Evolutionary conservation across 257 asterid genomes (phyloP).

Genomic region (Primulina eburnea): DNA sequence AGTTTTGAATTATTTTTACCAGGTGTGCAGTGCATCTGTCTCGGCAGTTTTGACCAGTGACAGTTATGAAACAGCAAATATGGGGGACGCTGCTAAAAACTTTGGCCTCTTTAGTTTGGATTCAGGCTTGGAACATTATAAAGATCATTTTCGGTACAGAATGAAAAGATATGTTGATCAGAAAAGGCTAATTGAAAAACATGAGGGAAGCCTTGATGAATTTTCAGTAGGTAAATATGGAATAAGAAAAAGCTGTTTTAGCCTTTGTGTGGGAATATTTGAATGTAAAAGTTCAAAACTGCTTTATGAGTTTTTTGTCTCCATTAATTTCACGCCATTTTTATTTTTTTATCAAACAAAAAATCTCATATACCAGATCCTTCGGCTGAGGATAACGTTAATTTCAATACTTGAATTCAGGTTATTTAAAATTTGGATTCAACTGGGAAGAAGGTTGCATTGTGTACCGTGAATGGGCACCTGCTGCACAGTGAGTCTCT

Average conservation of each 20-base stretch:
- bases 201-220: constrained; percentile 78
- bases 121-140: constrained; percentile 58
- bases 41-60: constrained; percentile 46
- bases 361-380: constrained; percentile 1
- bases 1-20: constrained; percentile 15
- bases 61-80: constrained; percentile 33
- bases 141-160: constrained; percentile 73
- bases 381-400: constrained; percentile 19
- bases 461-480: constrained; percentile 93
- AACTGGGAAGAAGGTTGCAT: constrained; percentile 74
- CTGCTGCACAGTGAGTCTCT: constrained; percentile 86
- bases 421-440: constrained; percentile 78
- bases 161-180: constrained; percentile 61
- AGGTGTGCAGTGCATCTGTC: constrained; percentile 49
- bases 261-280: constrained; percentile 19
- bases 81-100: constrained; percentile 48
- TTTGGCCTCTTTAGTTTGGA: constrained; percentile 55
- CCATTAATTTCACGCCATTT: not conserved
- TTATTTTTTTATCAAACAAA: not conserved
- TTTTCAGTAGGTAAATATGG: constrained; percentile 74
- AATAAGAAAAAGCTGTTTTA: constrained; percentile 12
- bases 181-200: constrained; percentile 59
- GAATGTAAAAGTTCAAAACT: constrained; percentile 9
- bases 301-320: not conserved
- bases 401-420: constrained; percentile 35